Conservation (phyloP, 164 flowering plant genomes). For the Houttuynia cordata region DNA sequence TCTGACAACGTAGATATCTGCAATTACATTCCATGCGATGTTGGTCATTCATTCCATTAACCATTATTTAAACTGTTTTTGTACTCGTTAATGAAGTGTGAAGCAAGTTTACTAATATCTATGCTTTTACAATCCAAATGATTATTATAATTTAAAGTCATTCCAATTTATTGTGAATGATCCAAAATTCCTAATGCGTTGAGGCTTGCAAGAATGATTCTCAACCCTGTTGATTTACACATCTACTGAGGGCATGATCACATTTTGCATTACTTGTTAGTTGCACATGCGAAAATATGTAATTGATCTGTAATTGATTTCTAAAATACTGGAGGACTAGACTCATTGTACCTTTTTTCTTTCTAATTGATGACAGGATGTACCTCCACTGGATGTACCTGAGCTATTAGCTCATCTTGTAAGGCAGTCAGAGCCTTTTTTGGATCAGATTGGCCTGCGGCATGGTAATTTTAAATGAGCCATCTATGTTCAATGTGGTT, state of each 20-base stretch:
- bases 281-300: neutral
- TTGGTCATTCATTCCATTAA: neutral
- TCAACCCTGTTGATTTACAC: neutral
- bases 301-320: too few relatives aligned
- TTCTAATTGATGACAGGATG: conserved; percentile 44
- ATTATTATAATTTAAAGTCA: too few relatives aligned
- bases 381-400: conserved; percentile 87
- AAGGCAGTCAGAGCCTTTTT: conserved; percentile 69
- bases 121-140: too few relatives aligned
- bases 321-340: neutral
- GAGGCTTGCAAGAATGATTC: neutral
- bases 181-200: too few relatives aligned
- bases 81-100: too few relatives aligned
- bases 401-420: conserved; percentile 84
- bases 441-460: neutral
- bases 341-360: neutral
- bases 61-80: too few relatives aligned
- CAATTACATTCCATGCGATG: neutral
- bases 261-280: neutral
- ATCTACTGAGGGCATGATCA: too few relatives aligned
- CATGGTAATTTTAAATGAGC: neutral
- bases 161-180: too few relatives aligned
- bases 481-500: too few relatives aligned
- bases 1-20: too few relatives aligned
- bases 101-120: too few relatives aligned